Conservation (phyloP, 306 rosid genomes). For the Prunus campanulata region DNA sequence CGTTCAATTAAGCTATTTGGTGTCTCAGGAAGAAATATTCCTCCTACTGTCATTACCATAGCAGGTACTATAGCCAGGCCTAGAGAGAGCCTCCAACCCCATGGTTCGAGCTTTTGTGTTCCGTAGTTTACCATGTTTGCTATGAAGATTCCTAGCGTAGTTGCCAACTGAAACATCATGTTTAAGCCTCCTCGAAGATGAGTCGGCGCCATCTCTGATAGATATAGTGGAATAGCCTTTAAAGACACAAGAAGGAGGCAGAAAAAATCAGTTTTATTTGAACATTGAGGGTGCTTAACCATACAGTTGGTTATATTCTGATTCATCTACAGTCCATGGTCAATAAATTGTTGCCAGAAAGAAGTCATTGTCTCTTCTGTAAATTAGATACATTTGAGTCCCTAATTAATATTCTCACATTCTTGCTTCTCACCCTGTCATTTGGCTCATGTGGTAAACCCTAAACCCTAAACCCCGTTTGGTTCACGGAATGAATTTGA, state of each 20-base stretch:
- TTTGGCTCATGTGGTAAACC: no score
- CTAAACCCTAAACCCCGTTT: no score
- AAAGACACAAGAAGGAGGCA: conserved; percentile 24
- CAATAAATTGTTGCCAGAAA: background rate
- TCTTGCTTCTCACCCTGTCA: no score
- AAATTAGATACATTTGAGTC: background rate
- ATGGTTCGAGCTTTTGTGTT: conserved; percentile 64
- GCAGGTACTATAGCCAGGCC: conserved; percentile 86
- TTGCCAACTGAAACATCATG: conserved; percentile 96
- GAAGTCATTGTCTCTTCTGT: background rate
- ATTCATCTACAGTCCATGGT: no score
- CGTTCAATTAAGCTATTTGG: conserved; percentile 84
- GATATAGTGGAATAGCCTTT: conserved; percentile 86
- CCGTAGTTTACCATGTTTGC: conserved; percentile 92
- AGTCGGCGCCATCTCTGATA: conserved; percentile 95
- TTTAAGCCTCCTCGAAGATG: conserved; percentile 88
- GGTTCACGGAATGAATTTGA: no score
- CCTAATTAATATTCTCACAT: no score
- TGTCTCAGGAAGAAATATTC: conserved; percentile 80
- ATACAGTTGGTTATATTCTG: no score
- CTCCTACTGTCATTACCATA: conserved; percentile 71
- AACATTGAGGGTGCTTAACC: background rate
- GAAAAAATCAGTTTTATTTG: background rate
- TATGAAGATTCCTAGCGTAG: conserved; percentile 77
- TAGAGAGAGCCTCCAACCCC: conserved; percentile 96